These are phyloP conservation scores for Chaetothyriales sp. DNA, from an alignment of 2,329 filamentous ascomycete species.

Conservation along the genomic window DNA sequence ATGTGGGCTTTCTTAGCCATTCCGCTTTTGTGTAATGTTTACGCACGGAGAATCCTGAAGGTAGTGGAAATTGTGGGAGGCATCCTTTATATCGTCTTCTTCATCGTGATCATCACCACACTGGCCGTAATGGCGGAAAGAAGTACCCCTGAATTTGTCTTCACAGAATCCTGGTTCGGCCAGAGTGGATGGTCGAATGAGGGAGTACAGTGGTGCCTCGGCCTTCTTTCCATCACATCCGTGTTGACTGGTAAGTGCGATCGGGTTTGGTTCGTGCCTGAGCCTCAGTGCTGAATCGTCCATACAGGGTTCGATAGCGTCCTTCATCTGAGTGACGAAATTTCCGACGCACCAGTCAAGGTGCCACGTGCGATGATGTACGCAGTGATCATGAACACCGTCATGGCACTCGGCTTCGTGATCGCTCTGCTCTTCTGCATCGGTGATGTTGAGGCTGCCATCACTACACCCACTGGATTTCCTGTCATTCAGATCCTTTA, in stretches of 20 bases:
- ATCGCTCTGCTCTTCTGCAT: constrained; percentile 17
- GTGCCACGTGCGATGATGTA: constrained; percentile 23
- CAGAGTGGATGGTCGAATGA: constrained; percentile 24
- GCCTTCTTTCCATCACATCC: constrained; percentile 22
- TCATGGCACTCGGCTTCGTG: constrained; percentile 14
- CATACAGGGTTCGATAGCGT: constrained; percentile 30
- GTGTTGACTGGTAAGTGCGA: constrained; percentile 18
- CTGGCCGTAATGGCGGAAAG: constrained; percentile 21
- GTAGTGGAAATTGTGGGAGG: constrained; percentile 18
- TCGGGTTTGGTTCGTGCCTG: not conserved
- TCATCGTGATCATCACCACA: constrained; percentile 24
- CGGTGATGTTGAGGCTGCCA: constrained; percentile 17
- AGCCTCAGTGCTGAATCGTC: not conserved
- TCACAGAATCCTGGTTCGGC: constrained; percentile 28
- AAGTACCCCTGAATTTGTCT: constrained; percentile 26
- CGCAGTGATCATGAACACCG: constrained; percentile 22
- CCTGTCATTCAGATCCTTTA: constrained; percentile 33
- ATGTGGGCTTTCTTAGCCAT: constrained; percentile 24
- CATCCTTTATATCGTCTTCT: constrained; percentile 22
- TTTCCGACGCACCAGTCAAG: constrained; percentile 25
- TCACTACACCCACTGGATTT: constrained; percentile 25
- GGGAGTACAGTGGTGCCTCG: constrained; percentile 24
- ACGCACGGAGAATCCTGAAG: constrained; percentile 19
- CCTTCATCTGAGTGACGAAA: constrained; percentile 34
- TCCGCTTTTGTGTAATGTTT: constrained; percentile 24